Base-by-base conservation (phyloP, 768 basidiomycete genomes). In the Clathrus columnatus region DNA sequence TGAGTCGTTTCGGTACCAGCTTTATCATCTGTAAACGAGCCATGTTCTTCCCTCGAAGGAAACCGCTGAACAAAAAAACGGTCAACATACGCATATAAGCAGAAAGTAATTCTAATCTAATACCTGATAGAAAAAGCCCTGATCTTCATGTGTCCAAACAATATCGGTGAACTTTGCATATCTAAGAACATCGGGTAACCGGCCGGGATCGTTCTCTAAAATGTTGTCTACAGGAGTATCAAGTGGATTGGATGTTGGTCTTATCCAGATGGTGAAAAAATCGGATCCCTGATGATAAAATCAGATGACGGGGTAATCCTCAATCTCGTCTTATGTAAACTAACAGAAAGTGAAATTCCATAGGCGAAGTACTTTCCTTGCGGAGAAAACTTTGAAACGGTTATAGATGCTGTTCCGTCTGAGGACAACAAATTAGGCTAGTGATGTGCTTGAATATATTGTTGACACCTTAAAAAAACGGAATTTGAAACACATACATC, bases 51-150 rank as follows among this genome's bases (percentile, higher is more conserved):
- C 51, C 70, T 76, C 21, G 68, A 75, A 2, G 85, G 84, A 63
- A 78, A 87, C 16, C 87, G 78, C 72, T 79, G 56, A 26, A 53
- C 44, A 20, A 32, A 16, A 26, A 26, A 17, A 46, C 7, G 45
- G 27, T n/a, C 48, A 43, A 17, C 16, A n/a, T 29, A 23, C 49
- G 5, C 27, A 48, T 48, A 28, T 24, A 46, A 27, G 29, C 42
- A 56, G 45, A 26, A 24, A 32, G 10, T 42, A 28, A 47, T 48
- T 29, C n/a, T 46, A 54, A 23, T 7, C 5, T 63, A 67, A 20
- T 49, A 75, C 74, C 73, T 90, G 88, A 65, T 92, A 92, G 69
- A 91, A 88, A 68, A 91, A 89, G 1, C 90, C 89, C 58, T 81
- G 83, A 53, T 81, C 83, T 67, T 91, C 87, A 54, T 81, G 79